Conservation (phyloP, 1,284 basidiomycete species). For the Xerocomus nothofagi region DNA sequence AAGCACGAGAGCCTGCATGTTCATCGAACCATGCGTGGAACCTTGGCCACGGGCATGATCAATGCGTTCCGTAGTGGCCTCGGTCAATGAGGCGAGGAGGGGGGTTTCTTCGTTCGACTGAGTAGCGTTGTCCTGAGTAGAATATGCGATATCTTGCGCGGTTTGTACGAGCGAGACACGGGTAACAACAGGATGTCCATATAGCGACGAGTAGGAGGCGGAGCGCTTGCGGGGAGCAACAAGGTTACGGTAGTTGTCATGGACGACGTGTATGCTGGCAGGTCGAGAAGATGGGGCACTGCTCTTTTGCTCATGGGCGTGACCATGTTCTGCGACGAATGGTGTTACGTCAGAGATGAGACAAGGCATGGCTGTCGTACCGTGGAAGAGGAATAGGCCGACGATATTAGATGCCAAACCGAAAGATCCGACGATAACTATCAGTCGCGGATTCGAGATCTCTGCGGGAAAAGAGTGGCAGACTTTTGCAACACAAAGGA, state of each 20-base stretch:
- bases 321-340: conserved; percentile 60
- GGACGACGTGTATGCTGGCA: conserved; percentile 22
- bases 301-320: conserved; percentile 53
- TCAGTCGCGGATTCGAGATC: conserved; percentile 83
- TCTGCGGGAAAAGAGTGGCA: conserved; percentile 51
- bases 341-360: conserved; percentile 6
- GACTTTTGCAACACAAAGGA: conserved; percentile 3
- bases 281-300: conserved; percentile 33
- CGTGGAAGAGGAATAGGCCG: conserved; percentile 94
- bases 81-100: conserved; percentile 34
- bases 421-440: conserved; percentile 88
- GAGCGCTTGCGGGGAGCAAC: conserved; percentile 42
- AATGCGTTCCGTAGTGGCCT: conserved; percentile 19
- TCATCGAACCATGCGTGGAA: conserved; percentile 86
- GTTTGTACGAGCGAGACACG: conserved; percentile 87
- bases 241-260: conserved; percentile 21
- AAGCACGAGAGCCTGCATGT: conserved; percentile 93
- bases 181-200: conserved; percentile 86
- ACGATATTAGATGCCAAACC: conserved; percentile 92
- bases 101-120: conserved; percentile 40
- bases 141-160: conserved; percentile 74
- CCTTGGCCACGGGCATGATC: conserved; percentile 39
- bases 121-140: conserved; percentile 23
- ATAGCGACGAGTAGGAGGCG: conserved; percentile 64
- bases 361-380: conserved; percentile 43